phyloP scores from a whole-genome alignment of 2,329 filamentous ascomycete genomes.

The Ceratocystis harringtonii region DNA sequence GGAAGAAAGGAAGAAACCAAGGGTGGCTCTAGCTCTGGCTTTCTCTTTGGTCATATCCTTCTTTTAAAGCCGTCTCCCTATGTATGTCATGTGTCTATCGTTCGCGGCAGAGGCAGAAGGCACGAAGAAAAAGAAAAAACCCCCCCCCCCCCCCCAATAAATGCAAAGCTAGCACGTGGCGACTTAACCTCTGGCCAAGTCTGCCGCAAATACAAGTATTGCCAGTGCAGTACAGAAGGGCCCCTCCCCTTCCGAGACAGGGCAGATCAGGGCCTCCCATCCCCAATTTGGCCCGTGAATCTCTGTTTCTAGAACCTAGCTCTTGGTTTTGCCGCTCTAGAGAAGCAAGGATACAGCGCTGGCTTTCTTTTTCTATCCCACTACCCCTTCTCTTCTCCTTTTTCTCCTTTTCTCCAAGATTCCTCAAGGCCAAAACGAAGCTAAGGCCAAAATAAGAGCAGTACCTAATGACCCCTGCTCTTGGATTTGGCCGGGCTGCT shows the following conservation, averaged over 20 bases:
- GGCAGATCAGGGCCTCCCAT: neutral
- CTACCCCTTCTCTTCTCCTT: neutral
- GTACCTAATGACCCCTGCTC: neutral
- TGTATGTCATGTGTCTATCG: neutral
- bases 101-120: neutral
- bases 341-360: no score
- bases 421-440: constrained; percentile 4
- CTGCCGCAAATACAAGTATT: neutral
- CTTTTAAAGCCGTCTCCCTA: neutral
- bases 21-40: neutral
- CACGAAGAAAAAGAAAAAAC: neutral
- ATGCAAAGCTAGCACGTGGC: neutral
- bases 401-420: neutral
- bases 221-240: neutral
- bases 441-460: neutral
- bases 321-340: neutral
- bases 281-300: neutral
- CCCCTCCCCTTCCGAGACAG: neutral
- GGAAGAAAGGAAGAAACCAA: neutral
- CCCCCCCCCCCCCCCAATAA: no score
- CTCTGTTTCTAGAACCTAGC: neutral
- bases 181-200: neutral
- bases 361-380: neutral
- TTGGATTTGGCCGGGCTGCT: neutral
- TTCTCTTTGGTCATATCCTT: neutral